Base-by-base conservation (phyloP, 768 basidiomycete genomes). In the Xerocomellus chrysenteron region DNA sequence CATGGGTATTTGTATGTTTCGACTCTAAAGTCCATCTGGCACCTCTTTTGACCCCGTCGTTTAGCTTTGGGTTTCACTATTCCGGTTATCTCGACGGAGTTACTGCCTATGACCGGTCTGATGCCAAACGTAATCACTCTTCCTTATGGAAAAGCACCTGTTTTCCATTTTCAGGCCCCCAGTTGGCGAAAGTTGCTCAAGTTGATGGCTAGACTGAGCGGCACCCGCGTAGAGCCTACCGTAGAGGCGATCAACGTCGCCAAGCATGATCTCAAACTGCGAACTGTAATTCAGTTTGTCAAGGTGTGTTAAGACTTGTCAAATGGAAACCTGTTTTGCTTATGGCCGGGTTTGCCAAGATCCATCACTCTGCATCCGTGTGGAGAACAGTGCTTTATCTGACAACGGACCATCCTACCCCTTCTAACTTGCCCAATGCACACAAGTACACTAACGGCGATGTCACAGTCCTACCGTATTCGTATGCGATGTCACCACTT, bases 331-430 rank as follows among this genome's bases (percentile, higher is more conserved):
- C 0, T 14, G 12, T 36, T 11, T 11, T 57, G 39, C 56, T 59
- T 44, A 58, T 44, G 30, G 13, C 17, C 12, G 19, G 45, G 30
- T 33, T 63, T 40, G 32, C 30, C 46, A 59, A 91, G 88, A 77
- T 85, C 10, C 82, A 87, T 63, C 82, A 79, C 39, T 65, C 76
- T 19, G 78, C 85, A 0, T 64, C 73, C 5, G 82, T 85, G 17
- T 93, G 91, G 91, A 80, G 86, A 52, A 85, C 85, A 11, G 74
- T 92, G 21, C 69, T 92, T 16, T 92, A 90, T 79, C 83, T 93
- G 61, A 86, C 87, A 1, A 81, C 90, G 52, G 91, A 93, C 64
- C 76, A 84, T 63, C 83, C 85, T 1, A 67, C 83, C 2, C 86
- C 88, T 30, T 63, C 75, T 4, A 74, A 73, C 13, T 56, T 76